Evolutionary conservation across 1,139 yeast genomes (phyloP), one percentile per base, ranked within the genome.

Genomic region (Debaryomycetaceae sp.): DNA sequence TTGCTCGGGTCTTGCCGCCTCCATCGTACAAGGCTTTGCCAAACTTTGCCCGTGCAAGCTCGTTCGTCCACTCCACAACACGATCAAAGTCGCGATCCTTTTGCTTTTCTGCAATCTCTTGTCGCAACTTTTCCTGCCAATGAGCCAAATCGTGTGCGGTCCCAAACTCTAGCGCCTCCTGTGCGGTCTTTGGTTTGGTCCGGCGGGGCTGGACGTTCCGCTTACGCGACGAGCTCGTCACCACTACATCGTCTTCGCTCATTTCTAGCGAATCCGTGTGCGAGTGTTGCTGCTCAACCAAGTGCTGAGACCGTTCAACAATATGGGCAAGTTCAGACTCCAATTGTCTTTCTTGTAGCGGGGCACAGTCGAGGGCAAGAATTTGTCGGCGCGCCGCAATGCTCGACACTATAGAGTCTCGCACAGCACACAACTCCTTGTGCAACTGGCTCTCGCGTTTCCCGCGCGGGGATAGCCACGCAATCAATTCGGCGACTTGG

Each of bases 391-490:
- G 68, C 1, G 83, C 71, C 13, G 55, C 58, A 47, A 82, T 70
- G 43, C 86, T 70, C 10, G 64, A 58, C 14, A 52, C 46, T 13
- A 87, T 67, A 13, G 69, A 66, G 8, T 70, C 77, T 38, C 71
- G 68, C 5, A 75, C 63, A 4, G 56, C 54, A 7, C 51, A 39
- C 30, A 86, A 52, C 44, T 83, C 95, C 37, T 77, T 77, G 23
- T 70, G 55, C 27, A 90, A 62, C 24, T 58, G 63, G 7, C 75
- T 63, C 47, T 90, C 98, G 27, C 95, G 62, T 30, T 58, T 60
- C 3, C 97, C 97, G 66, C 77, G 71, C 5, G 73, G 77, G 43
- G 79, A 76, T 31, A 87, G 61, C 85, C 93, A 81, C 10, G 55
- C 47, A 5, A 77, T 38, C 19, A 90, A 51, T n/a, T 47, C 49